Conservation (phyloP, 2,329 filamentous ascomycete species). For the Raffaelea arxii region DNA sequence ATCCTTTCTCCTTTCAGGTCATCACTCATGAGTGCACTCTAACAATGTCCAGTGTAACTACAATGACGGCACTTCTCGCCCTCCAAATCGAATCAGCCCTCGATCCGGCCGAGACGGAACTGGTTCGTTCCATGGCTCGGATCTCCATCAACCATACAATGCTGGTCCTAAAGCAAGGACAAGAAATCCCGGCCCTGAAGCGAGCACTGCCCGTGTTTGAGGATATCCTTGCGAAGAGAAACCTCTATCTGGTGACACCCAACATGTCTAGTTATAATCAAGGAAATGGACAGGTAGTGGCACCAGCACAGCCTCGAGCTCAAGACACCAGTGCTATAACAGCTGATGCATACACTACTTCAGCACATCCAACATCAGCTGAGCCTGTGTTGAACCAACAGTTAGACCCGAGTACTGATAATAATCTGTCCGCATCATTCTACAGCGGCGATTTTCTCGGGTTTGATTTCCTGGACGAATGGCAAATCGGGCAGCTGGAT, state of each 20-base stretch:
- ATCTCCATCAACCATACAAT: slow-evolving; percentile 17
- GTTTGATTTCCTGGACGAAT: slow-evolving; percentile 17
- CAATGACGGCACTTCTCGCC: slow-evolving; percentile 16
- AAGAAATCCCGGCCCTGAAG: slow-evolving; percentile 15
- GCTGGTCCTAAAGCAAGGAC: slow-evolving; percentile 15
- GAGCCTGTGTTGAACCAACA: slow-evolving; percentile 12
- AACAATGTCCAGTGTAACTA: slow-evolving; percentile 13
- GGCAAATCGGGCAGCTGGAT: slow-evolving; percentile 16
- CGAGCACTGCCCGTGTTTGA: slow-evolving; percentile 16
- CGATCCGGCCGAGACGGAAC: slow-evolving; percentile 15
- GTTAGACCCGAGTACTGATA: slow-evolving; percentile 13
- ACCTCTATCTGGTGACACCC: slow-evolving; percentile 12
- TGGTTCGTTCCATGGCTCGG: slow-evolving; percentile 17
- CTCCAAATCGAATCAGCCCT: slow-evolving; percentile 16
- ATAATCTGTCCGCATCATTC: too few species aligned
- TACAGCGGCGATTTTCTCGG: slow-evolving; percentile 15
- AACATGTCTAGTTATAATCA: slow-evolving; percentile 12
- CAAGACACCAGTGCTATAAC: too few species aligned
- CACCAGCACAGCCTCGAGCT: too few species aligned
- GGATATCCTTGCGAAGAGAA: slow-evolving; percentile 15
- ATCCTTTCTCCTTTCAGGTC: slow-evolving; percentile 8
- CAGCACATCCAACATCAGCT: too few species aligned
- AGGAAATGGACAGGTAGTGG: too few species aligned
- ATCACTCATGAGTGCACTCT: slow-evolving; percentile 11
- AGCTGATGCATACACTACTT: too few species aligned